Evolutionary conservation across 2,329 filamentous ascomycete genomes (phyloP), one percentile per base, ranked within the genome.

Genomic region (Aureobasidium sp.): DNA sequence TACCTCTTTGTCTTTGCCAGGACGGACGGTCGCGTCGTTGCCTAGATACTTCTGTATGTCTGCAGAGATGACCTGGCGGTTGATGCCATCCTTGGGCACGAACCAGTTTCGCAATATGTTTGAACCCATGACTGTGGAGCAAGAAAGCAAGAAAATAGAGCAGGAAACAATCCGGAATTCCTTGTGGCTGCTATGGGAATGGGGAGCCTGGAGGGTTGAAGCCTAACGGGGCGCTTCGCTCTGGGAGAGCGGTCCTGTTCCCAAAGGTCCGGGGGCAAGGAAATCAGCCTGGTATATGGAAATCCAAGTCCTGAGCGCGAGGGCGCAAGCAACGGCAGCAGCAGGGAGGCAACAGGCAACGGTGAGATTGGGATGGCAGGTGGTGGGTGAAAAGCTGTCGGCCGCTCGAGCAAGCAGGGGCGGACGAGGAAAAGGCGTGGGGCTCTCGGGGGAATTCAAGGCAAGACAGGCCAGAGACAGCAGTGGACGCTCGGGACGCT

Each of bases 11-110:
- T 77, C 72, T 62, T 78, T 74, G 53, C 78, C 78, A 44, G 78
- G 78, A 67, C 75, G 74, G 48, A 80, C 77, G 62, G 78, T 77
- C 53, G 78, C 78, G 72, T 81, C 78, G 64, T 76, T 77, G 59
- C 78, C 78, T 62, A 81, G 69, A 67, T 79, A 80, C 67, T 77
- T 74, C 70, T 79, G 77, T 67, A 81, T 80, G 70, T 81, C 78
- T 66, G 77, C 77, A 52, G 77, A 78, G 66, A 81, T 80, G 70
- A 81, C 78, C 70, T 79, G 75, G 68, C 78, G 70, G 62, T 77
- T 76, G 68, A 81, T 81, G 70, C 78, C 78, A 52, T 79, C 77
- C 64, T 75, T 77, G 15, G 75, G 74, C 66, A 78, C 73, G 68
- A 79, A 81, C 78, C 78, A 81, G 71, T 79, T 74, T 47, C 72